Conservation (phyloP, 345 rosid species). For the Melaleuca alternifolia region DNA sequence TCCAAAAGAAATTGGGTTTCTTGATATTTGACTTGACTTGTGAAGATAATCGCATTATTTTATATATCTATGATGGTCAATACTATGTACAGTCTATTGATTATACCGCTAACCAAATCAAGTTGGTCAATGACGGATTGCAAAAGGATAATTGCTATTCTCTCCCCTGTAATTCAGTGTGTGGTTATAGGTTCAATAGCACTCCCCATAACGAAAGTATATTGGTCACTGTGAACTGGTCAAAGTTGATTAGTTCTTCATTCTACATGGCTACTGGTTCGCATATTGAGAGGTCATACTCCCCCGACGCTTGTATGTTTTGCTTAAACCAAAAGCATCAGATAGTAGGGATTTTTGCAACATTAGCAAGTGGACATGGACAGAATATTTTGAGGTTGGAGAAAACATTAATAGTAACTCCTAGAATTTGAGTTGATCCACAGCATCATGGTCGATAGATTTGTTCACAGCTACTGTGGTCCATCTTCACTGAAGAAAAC, state of each 20-base stretch:
- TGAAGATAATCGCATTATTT: too few species aligned
- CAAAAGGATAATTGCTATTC: neutral
- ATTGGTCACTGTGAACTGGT: neutral
- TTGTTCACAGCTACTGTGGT: fast-evolving
- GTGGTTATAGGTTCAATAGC: too few species aligned
- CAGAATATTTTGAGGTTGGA: neutral
- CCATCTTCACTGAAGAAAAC: fast-evolving
- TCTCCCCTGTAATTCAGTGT: neutral
- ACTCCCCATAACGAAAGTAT: fast-evolving
- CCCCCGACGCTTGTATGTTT: neutral
- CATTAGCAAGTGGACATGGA: neutral
- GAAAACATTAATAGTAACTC: neutral
- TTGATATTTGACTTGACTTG: too few species aligned
- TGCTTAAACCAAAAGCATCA: neutral
- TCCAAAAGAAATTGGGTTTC: too few species aligned
- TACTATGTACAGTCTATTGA: too few species aligned
- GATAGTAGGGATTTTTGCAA: neutral
- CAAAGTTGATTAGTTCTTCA: neutral
- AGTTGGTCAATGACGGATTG: fast-evolving
- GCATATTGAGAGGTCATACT: neutral
- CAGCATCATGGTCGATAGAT: neutral
- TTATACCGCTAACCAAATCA: too few species aligned
- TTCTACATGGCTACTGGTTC: neutral
- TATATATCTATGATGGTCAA: too few species aligned
- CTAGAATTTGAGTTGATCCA: neutral